Conservation (phyloP, 1,284 basidiomycete species). For the Fomitopsis palustris region DNA sequence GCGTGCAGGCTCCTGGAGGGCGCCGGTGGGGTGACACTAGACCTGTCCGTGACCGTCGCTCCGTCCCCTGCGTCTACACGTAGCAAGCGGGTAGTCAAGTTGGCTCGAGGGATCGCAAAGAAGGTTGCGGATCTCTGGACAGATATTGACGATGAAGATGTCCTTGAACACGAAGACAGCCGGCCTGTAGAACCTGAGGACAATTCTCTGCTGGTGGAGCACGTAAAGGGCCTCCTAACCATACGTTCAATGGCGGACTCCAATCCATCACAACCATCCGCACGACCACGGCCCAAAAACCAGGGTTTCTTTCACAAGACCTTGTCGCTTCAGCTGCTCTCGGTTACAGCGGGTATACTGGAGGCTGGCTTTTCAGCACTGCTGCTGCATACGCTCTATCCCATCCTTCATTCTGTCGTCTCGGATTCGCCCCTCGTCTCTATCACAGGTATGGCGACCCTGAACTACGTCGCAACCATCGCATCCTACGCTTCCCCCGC, state of each 20-base stretch:
- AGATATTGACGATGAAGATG: slow-evolving; percentile 29
- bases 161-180: slow-evolving; percentile 12
- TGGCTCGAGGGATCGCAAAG: slow-evolving; percentile 59
- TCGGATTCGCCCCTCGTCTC: slow-evolving; percentile 67
- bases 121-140: slow-evolving; percentile 74
- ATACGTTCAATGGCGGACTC: slow-evolving; percentile 40
- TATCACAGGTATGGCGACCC: slow-evolving; percentile 64
- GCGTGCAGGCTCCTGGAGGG: slow-evolving; percentile 75
- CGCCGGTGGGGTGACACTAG: slow-evolving; percentile 44
- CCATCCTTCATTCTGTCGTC: slow-evolving; percentile 77
- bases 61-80: slow-evolving; percentile 15
- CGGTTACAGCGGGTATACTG: slow-evolving; percentile 64
- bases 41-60: slow-evolving; percentile 21
- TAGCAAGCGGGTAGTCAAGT: slow-evolving; percentile 57
- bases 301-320: slow-evolving; percentile 57
- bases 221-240: slow-evolving; percentile 46
- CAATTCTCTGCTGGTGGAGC: slow-evolving; percentile 43
- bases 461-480: slow-evolving; percentile 64
- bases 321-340: slow-evolving; percentile 69
- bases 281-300: slow-evolving; percentile 15
- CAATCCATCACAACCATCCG: slow-evolving; percentile 19
- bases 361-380: slow-evolving; percentile 65
- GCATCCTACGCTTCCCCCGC: slow-evolving; percentile 81
- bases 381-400: slow-evolving; percentile 81
- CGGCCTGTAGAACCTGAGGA: slow-evolving; percentile 22